Conservation (phyloP, 2,329 filamentous ascomycete genomes). For the Helotiales sp. region DNA sequence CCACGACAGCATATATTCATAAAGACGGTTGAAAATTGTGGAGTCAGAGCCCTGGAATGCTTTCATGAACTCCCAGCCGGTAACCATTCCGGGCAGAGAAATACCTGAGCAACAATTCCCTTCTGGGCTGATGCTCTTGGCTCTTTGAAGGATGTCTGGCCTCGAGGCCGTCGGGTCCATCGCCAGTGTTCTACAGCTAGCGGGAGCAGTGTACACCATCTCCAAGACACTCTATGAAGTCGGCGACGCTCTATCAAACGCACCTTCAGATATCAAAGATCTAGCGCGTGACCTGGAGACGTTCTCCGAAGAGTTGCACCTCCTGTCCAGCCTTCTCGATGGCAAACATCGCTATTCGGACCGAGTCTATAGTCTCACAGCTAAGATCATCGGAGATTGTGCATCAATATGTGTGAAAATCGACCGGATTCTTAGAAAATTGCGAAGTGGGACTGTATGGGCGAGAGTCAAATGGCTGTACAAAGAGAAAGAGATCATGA, state of each 20-base stretch:
- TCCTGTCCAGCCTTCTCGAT: slow-evolving; percentile 24
- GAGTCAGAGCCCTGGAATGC: too few species aligned
- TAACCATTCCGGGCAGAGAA: too few species aligned
- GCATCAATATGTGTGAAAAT: slow-evolving; percentile 31
- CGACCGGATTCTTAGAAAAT: slow-evolving; percentile 26
- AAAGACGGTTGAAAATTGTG: too few species aligned
- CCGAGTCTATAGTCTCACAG: slow-evolving; percentile 27
- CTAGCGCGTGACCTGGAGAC: slow-evolving; percentile 30
- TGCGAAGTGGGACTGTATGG: slow-evolving; percentile 20
- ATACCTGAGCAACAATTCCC: too few species aligned
- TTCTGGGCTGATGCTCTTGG: background rate
- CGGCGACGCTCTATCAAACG: slow-evolving; percentile 26
- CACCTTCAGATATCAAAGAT: slow-evolving; percentile 31
- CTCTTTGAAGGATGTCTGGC: slow-evolving; percentile 12
- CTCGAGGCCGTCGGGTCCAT: slow-evolving; percentile 29
- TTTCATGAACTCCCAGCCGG: too few species aligned
- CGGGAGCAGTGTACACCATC: slow-evolving; percentile 27
- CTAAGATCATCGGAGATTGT: slow-evolving; percentile 32
- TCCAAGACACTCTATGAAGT: slow-evolving; percentile 30
- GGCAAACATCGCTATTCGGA: slow-evolving; percentile 27
- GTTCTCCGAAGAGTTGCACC: slow-evolving; percentile 26
- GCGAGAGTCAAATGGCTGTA: slow-evolving; percentile 31
- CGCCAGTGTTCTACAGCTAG: slow-evolving; percentile 28
- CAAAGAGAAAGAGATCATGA: slow-evolving; percentile 33
- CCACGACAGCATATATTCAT: too few species aligned